A percentile compares a stretch with the other conserved stretches of the same genome.
Conservation (phyloP, 331 rosid genomes). For the Rosa hybrid region DNA sequence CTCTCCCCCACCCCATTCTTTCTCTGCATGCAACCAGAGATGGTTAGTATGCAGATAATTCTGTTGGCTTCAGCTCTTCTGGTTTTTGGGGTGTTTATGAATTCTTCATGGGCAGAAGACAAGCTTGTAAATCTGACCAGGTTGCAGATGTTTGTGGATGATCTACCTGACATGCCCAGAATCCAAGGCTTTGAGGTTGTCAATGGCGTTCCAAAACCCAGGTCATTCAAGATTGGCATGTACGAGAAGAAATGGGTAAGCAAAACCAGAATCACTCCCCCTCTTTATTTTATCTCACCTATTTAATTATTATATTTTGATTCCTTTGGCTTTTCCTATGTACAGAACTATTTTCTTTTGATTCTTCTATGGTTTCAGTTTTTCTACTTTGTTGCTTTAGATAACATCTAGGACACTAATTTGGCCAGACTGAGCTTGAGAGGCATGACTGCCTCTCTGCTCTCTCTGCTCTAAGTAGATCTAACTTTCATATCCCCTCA, state of each 20-base stretch:
- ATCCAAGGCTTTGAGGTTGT: slow-evolving; percentile 41
- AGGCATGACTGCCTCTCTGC: not conserved
- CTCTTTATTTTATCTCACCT: not conserved
- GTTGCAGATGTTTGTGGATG: slow-evolving; percentile 71
- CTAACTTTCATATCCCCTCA: not conserved
- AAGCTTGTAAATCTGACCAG: slow-evolving; percentile 33
- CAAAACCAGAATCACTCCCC: not conserved
- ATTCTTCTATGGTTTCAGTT: not conserved
- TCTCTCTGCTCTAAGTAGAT: not conserved
- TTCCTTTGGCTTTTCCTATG: not conserved
- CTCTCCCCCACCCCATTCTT: not conserved
- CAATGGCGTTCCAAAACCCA: slow-evolving; percentile 51
- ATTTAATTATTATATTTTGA: not conserved
- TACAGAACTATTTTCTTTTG: not conserved
- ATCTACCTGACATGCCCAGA: slow-evolving; percentile 65
- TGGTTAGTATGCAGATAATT: not conserved
- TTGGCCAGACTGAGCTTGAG: not conserved
- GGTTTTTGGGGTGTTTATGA: not conserved
- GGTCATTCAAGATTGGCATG: slow-evolving; percentile 71
- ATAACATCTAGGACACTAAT: not conserved
- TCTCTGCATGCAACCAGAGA: slow-evolving; percentile 5
- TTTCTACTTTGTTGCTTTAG: not conserved
- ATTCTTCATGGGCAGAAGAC: slow-evolving; percentile 36
- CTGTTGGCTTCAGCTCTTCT: not conserved
- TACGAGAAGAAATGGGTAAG: slow-evolving; percentile 77